Percentiles rank a stretch among this genome's conserved stretches.
Evolutionary conservation across 257 asterid genomes (phyloP).

Genomic region (Fraxinus quadrangulata): DNA sequence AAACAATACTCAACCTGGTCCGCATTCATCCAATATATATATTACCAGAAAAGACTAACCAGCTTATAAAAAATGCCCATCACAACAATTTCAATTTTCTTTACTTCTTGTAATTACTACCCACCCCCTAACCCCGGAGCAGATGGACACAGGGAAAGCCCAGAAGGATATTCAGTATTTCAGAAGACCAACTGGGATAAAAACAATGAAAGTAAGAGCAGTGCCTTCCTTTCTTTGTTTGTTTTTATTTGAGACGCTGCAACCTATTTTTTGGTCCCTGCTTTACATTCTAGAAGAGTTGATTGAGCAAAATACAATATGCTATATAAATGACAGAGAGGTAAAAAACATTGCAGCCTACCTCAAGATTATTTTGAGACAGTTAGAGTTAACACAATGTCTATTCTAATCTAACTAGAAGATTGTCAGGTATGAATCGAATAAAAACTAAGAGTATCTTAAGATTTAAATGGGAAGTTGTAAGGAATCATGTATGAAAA

Average conservation of each 20-base stretch:
- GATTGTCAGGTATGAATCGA: not conserved
- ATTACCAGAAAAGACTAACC: slow-evolving; percentile 13
- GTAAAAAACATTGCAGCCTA: not conserved
- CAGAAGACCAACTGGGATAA: too few relatives aligned
- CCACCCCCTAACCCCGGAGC: too few relatives aligned
- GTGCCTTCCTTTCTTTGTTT: too few relatives aligned
- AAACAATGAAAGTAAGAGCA: too few relatives aligned
- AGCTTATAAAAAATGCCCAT: not conserved
- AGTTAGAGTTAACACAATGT: not conserved
- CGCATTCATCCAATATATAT: not conserved
- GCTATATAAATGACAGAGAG: too few relatives aligned
- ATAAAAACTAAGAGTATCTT: not conserved
- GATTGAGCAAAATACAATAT: too few relatives aligned
- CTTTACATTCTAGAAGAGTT: too few relatives aligned
- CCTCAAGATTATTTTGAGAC: not conserved
- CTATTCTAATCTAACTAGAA: not conserved
- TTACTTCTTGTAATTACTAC: not conserved
- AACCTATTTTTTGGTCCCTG: too few relatives aligned
- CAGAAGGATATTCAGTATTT: too few relatives aligned
- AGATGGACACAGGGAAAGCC: too few relatives aligned
- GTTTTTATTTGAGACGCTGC: too few relatives aligned
- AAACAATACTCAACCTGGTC: not conserved
- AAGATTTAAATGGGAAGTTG: not conserved
- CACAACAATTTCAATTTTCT: not conserved
- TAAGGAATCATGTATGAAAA: slow-evolving; percentile 20